Percentiles rank a stretch among this genome's conserved stretches.
These are phyloP conservation scores for Tulasnella sp. DNA, from an alignment of 768 basidiomycete species.

Conservation along the genomic window DNA sequence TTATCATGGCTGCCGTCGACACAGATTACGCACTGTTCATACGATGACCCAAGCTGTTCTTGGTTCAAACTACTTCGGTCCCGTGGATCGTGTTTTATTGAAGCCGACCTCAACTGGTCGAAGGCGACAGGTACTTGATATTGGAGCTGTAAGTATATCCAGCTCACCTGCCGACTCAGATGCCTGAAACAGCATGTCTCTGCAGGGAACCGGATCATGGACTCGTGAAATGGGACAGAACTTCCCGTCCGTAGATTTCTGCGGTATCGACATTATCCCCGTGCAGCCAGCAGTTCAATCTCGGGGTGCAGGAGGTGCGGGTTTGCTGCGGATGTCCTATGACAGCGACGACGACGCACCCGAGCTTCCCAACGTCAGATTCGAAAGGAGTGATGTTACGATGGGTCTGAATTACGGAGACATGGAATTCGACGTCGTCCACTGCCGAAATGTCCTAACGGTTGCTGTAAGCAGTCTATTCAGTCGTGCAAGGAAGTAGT, in stretches of 20 bases:
- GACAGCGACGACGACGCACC: slow-evolving; percentile 16
- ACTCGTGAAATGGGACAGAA: slow-evolving; percentile 20
- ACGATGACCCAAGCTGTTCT: slow-evolving; percentile 21
- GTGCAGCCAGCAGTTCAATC: slow-evolving; percentile 12
- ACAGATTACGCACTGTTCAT: slow-evolving; percentile 21
- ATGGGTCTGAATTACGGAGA: slow-evolving; percentile 10
- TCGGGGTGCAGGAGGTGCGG: background rate
- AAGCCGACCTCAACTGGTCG: slow-evolving; percentile 18
- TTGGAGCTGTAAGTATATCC: slow-evolving; percentile 8
- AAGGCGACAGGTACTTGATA: slow-evolving; percentile 17
- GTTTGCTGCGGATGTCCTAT: background rate
- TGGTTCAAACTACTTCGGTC: slow-evolving; percentile 21
- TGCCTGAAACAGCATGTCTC: background rate
- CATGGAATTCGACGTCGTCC: slow-evolving; percentile 24
- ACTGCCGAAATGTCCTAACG: slow-evolving; percentile 22
- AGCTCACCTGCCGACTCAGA: background rate
- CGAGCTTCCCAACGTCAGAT: slow-evolving; percentile 21
- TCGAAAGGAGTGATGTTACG: slow-evolving; percentile 18
- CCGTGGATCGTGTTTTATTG: slow-evolving; percentile 15
- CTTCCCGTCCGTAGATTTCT: slow-evolving; percentile 22
- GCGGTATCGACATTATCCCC: slow-evolving; percentile 23
- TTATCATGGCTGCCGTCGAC: background rate
- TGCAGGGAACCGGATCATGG: slow-evolving; percentile 19
- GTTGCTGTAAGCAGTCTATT: slow-evolving; percentile 18
- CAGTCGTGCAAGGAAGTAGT: background rate